A percentile compares a stretch with the other conserved stretches of the same genome.
Conservation (phyloP, 257 asterid species). For the Solanum chilense region DNA sequence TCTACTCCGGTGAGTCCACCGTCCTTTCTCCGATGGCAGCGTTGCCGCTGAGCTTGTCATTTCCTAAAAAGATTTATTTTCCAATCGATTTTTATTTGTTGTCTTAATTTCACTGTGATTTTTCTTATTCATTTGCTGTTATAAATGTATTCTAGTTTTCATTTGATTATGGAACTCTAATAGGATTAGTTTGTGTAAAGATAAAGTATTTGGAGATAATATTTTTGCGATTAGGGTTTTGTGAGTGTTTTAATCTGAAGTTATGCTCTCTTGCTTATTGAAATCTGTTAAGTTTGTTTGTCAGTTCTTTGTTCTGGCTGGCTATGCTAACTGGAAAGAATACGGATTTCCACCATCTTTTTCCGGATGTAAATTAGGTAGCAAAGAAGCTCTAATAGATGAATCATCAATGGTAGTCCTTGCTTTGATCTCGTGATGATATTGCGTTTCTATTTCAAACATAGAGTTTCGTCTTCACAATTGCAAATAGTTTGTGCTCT, state of each 20-base stretch:
- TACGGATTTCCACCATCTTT: neutral
- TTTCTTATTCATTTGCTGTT: neutral
- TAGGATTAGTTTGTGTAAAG: neutral
- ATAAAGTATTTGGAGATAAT: neutral
- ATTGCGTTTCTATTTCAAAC: neutral
- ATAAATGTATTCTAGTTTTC: neutral
- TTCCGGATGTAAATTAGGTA: neutral
- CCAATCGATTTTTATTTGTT: neutral
- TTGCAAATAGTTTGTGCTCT: neutral
- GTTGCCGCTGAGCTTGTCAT: neutral
- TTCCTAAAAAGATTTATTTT: neutral
- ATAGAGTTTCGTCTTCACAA: neutral
- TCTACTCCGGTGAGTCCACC: neutral
- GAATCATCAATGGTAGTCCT: neutral
- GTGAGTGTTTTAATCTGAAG: neutral
- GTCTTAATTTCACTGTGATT: neutral
- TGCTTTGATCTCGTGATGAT: neutral
- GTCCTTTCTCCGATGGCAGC: neutral
- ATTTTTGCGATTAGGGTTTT: slow-evolving; percentile 11
- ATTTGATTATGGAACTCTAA: neutral
- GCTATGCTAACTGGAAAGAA: neutral
- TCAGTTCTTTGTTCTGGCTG: neutral
- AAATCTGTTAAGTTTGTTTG: neutral
- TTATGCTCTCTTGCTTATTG: neutral
- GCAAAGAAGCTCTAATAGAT: neutral